phyloP scores from a whole-genome alignment of 1,284 basidiomycete species.

The Crocinoboletus sp. region DNA sequence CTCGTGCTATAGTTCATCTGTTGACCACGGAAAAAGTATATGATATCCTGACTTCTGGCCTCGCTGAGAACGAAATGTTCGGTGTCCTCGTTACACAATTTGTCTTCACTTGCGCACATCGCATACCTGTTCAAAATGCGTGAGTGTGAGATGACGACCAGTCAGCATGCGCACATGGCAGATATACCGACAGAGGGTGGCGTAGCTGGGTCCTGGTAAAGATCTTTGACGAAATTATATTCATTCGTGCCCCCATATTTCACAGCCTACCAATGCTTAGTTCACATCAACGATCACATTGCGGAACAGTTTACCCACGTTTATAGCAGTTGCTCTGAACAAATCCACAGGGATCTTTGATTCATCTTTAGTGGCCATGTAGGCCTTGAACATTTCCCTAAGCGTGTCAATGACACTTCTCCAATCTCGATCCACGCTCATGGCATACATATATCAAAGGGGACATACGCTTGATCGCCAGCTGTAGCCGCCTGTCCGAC shows the following conservation, averaged over 20 bases:
- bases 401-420: conserved; percentile 72
- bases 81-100: conserved; percentile 41
- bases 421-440: not conserved
- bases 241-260: conserved; percentile 74
- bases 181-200: conserved; percentile 62
- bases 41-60: conserved; percentile 50
- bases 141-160: not conserved
- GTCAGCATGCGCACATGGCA: conserved; percentile 52
- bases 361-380: conserved; percentile 71
- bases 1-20: conserved; percentile 36
- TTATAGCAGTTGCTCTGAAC: conserved; percentile 48
- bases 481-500: conserved; percentile 65
- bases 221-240: conserved; percentile 68
- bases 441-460: not conserved
- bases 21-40: conserved; percentile 39
- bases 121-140: conserved; percentile 19
- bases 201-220: conserved; percentile 72
- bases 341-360: conserved; percentile 79
- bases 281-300: conserved; percentile 3
- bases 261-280: conserved; percentile 46
- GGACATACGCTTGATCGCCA: conserved; percentile 51
- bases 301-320: conserved; percentile 34
- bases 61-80: conserved; percentile 45
- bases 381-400: conserved; percentile 68
- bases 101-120: conserved; percentile 36